Evolutionary conservation across 495 filamentous ascomycete genomes (phyloP).

Genomic region (Penicillium psychrofluorescens): DNA sequence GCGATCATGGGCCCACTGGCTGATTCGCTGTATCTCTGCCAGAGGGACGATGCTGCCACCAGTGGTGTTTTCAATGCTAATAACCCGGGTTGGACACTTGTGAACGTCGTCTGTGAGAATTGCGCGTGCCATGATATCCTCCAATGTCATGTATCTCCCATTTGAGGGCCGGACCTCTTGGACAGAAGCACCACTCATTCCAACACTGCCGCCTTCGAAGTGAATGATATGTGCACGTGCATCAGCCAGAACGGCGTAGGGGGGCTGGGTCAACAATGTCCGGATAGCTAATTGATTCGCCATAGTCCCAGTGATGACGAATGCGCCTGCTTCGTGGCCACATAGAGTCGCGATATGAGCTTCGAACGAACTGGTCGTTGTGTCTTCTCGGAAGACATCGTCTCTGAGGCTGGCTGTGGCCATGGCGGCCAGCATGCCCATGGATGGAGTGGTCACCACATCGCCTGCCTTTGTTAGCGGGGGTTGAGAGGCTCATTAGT

Average conservation of each 20-base stretch:
- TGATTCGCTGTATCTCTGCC: constrained; percentile 58
- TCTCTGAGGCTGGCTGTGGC: constrained; percentile 54
- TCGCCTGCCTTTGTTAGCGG: no score
- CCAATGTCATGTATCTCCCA: constrained; percentile 63
- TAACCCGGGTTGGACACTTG: constrained; percentile 62
- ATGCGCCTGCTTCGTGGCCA: constrained; percentile 58
- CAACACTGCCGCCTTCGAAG: constrained; percentile 45
- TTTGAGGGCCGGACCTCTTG: constrained; percentile 43
- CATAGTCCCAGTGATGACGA: constrained; percentile 89
- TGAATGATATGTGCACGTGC: constrained; percentile 39
- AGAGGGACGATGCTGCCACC: constrained; percentile 72
- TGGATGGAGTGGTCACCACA: no score
- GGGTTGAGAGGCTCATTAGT: no score
- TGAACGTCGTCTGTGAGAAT: constrained; percentile 37
- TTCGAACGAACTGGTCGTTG: constrained; percentile 68
- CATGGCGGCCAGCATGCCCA: background rate
- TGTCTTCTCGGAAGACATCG: constrained; percentile 79
- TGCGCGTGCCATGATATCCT: constrained; percentile 56
- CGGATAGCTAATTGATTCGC: constrained; percentile 50
- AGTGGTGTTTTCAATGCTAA: constrained; percentile 81
- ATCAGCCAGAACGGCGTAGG: constrained; percentile 42
- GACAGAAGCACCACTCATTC: constrained; percentile 36
- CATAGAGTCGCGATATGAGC: constrained; percentile 60
- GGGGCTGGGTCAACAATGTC: constrained; percentile 39
- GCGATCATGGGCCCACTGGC: constrained; percentile 58